These are phyloP conservation scores for Metschnikowia santaceciliae DNA, from an alignment of 805 yeast genomes.

Conservation along the genomic window DNA sequence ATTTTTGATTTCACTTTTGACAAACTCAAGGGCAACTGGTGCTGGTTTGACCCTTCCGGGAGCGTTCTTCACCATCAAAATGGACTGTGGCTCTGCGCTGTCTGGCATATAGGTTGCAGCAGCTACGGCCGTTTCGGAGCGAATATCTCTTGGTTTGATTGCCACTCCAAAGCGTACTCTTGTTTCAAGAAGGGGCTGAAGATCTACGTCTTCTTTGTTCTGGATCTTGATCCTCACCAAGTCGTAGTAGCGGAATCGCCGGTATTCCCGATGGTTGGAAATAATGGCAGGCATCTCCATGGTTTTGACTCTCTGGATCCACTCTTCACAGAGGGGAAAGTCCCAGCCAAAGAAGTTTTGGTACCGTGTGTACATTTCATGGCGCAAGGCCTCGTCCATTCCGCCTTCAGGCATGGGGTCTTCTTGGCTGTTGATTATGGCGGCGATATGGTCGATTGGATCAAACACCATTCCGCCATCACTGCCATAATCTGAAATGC, in stretches of 20 bases:
- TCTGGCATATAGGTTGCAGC: background rate
- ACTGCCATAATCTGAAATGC: too few relatives aligned
- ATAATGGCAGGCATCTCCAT: constrained; percentile 3
- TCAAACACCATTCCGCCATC: background rate
- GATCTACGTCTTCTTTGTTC: background rate
- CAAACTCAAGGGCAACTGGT: background rate
- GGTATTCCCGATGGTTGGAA: constrained; percentile 8
- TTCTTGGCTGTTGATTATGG: background rate
- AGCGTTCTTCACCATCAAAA: background rate
- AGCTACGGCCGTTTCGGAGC: background rate
- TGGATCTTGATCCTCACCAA: constrained; percentile 6
- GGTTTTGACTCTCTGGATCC: background rate
- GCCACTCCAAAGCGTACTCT: background rate
- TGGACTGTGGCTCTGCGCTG: background rate
- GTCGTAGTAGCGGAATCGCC: constrained; percentile 14
- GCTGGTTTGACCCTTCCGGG: background rate
- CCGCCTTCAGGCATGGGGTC: background rate
- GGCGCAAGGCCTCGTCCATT: background rate
- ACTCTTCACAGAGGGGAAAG: constrained; percentile 1
- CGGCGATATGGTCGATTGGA: background rate
- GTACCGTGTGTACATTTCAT: constrained; percentile 1
- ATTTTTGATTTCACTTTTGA: background rate
- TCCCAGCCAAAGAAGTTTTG: constrained; percentile 1
- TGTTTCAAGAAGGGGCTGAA: background rate
- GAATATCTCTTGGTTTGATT: background rate